Percentiles rank a stretch among this genome's conserved stretches.
phyloP scores from a whole-genome alignment of 1,284 basidiomycete genomes.

The Irpex rosettiformis region DNA sequence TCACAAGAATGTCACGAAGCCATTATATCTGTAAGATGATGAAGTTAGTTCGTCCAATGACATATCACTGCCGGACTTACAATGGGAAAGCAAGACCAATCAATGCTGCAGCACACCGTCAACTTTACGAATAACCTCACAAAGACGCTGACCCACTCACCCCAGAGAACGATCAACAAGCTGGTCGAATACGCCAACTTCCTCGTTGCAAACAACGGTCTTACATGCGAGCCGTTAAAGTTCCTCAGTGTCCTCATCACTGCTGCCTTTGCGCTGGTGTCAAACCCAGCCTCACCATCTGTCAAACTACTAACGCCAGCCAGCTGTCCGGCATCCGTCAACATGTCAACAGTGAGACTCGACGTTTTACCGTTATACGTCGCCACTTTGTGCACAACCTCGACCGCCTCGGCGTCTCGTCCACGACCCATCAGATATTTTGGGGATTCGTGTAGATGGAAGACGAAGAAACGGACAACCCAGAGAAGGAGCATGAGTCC shows the following conservation, averaged over 20 bases:
- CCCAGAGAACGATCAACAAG: conserved; percentile 61
- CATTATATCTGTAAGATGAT: conserved; percentile 42
- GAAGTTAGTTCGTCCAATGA: neutral
- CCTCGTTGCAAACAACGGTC: conserved; percentile 57
- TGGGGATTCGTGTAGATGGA: conserved; percentile 70
- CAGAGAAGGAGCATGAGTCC: conserved; percentile 64
- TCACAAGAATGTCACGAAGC: conserved; percentile 61
- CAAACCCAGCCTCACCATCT: conserved; percentile 20
- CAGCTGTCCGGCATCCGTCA: conserved; percentile 21
- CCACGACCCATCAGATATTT: conserved; percentile 76
- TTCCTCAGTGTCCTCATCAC: conserved; percentile 39
- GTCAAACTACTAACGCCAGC: conserved; percentile 13
- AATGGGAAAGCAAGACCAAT: conserved; percentile 75
- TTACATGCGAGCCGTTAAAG: conserved; percentile 46
- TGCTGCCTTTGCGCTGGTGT: conserved; percentile 24
- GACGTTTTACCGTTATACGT: conserved; percentile 57
- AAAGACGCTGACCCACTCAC: conserved; percentile 28
- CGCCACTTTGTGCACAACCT: conserved; percentile 68
- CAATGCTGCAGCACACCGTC: conserved; percentile 39
- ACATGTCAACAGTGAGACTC: conserved; percentile 45
- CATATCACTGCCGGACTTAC: conserved; percentile 39
- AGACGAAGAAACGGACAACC: conserved; percentile 67
- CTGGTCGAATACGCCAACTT: conserved; percentile 61
- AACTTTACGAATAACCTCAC: neutral
- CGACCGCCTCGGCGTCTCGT: conserved; percentile 67